Conservation (phyloP, 345 rosid genomes). For the Rubroshorea leprosula region DNA sequence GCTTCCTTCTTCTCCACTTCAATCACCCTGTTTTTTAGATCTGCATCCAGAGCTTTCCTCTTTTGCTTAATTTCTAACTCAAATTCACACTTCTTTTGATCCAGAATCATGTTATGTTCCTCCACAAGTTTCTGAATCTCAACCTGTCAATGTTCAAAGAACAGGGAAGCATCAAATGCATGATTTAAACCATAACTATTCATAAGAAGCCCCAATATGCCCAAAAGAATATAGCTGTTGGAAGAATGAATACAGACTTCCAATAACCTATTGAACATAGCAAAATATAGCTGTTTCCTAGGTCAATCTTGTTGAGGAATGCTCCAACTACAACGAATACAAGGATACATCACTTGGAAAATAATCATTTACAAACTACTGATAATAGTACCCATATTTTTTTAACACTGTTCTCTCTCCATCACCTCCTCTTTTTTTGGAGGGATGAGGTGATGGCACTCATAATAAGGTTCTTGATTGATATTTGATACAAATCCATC, state of each 20-base stretch:
- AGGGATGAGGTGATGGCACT: too few species aligned
- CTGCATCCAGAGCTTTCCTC: constrained; percentile 68
- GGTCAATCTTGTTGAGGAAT: too few species aligned
- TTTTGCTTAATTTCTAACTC: constrained; percentile 73
- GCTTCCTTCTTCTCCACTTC: constrained; percentile 80
- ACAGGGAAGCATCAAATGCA: constrained; percentile 9
- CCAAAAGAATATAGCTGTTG: too few species aligned
- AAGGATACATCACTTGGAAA: not conserved
- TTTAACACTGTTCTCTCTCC: not conserved
- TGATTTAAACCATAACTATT: not conserved
- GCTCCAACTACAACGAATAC: not conserved
- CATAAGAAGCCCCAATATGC: not conserved
- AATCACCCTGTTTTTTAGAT: constrained; percentile 52
- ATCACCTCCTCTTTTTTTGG: too few species aligned
- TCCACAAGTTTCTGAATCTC: constrained; percentile 75
- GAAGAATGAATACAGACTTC: not conserved
- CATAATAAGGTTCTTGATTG: too few species aligned
- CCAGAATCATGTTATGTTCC: constrained; percentile 69
- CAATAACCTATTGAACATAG: not conserved
- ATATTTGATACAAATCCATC: too few species aligned
- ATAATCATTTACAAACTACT: too few species aligned
- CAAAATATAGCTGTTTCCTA: not conserved
- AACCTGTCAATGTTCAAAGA: constrained; percentile 30
- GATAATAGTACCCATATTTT: not conserved
- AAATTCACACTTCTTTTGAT: constrained; percentile 57